Evolutionary conservation across 257 asterid species (phyloP).

Genomic region (Hygrophila difformis): DNA sequence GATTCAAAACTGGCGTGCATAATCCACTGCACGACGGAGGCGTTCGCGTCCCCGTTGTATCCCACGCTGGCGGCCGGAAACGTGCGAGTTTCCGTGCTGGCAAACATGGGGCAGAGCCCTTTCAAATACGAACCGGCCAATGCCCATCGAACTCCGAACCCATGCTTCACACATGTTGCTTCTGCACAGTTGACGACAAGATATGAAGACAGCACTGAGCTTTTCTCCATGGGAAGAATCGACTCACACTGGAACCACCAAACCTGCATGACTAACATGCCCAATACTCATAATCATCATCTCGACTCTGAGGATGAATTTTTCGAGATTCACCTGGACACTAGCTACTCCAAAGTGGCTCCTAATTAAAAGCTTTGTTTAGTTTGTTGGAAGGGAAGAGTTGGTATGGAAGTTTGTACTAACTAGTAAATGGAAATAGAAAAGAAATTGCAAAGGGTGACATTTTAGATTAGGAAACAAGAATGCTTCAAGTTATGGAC

Average conservation of each 20-base stretch:
- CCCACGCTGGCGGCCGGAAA: conserved; percentile 68
- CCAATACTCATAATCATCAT: too few relatives aligned
- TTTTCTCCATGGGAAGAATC: conserved; percentile 91
- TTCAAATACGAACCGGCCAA: conserved; percentile 53
- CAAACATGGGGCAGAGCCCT: conserved; percentile 78
- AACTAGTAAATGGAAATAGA: too few relatives aligned
- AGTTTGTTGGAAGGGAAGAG: too few relatives aligned
- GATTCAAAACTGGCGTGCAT: conserved; percentile 63
- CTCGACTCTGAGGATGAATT: too few relatives aligned
- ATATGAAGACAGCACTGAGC: conserved; percentile 78
- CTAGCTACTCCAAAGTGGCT: too few relatives aligned
- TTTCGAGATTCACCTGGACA: too few relatives aligned
- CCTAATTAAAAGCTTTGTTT: too few relatives aligned
- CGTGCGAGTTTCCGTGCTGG: conserved; percentile 38
- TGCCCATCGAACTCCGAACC: conserved; percentile 61
- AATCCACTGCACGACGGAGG: conserved; percentile 65
- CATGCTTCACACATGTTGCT: conserved; percentile 60
- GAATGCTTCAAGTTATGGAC: too few relatives aligned
- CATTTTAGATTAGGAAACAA: too few relatives aligned
- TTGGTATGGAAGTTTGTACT: too few relatives aligned
- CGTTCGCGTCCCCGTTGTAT: conserved; percentile 51
- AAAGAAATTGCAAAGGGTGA: too few relatives aligned
- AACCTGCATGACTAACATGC: too few relatives aligned
- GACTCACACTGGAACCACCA: conserved; percentile 77
- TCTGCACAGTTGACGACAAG: conserved; percentile 43